These are phyloP conservation scores for Leishmania mexicana DNA, from an alignment of 208 protist species.

Conservation along the genomic window DNA sequence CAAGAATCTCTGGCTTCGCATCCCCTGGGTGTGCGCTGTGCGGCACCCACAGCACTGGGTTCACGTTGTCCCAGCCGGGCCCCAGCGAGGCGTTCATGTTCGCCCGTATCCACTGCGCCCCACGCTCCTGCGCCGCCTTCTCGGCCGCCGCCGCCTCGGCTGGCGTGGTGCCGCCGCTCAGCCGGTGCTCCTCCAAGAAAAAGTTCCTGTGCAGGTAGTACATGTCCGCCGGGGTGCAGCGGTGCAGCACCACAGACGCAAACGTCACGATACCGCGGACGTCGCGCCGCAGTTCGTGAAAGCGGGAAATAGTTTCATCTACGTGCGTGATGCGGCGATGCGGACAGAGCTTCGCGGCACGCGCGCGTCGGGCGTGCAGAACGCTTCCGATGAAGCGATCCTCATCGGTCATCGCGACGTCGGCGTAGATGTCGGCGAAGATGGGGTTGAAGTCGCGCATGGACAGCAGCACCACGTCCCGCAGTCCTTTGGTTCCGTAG, in stretches of 20 bases:
- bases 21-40: neutral
- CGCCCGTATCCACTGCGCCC: neutral
- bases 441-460: conserved; percentile 1
- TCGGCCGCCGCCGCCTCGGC: neutral
- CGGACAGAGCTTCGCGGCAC: conserved; percentile 16
- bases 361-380: neutral
- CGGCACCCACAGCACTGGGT: neutral
- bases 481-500: neutral
- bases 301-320: conserved; percentile 13
- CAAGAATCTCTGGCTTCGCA: neutral
- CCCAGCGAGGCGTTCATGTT: neutral
- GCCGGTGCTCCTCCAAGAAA: conserved; percentile 1
- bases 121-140: neutral
- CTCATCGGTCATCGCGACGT: conserved; percentile 19
- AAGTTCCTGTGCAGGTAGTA: conserved; percentile 12
- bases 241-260: conserved; percentile 18
- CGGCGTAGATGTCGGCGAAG: neutral
- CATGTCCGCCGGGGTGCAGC: conserved; percentile 14
- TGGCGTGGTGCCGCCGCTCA: neutral
- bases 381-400: neutral
- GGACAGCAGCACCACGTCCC: neutral
- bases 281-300: conserved; percentile 27
- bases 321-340: conserved; percentile 2
- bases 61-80: neutral
- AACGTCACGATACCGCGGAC: conserved; percentile 18